These are phyloP conservation scores for Xanthoceras sorbifolium DNA, from an alignment of 345 rosid genomes.

Conservation along the genomic window DNA sequence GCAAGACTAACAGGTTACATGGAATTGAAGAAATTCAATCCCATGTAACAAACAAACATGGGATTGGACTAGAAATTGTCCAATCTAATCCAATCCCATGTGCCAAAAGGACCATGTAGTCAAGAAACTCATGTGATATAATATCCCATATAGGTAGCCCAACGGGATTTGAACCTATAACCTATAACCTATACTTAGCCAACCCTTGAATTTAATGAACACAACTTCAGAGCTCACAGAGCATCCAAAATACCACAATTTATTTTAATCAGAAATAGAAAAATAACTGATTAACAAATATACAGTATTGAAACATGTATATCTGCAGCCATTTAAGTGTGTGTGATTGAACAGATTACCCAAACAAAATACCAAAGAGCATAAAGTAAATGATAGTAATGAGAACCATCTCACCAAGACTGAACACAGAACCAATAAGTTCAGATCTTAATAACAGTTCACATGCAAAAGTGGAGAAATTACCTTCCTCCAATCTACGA, in stretches of 20 bases:
- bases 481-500: constrained; percentile 91
- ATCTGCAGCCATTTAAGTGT: neutral
- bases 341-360: neutral
- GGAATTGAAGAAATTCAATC: no score
- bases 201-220: neutral
- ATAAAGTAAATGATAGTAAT: neutral
- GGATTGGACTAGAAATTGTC: no score
- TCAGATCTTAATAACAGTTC: neutral
- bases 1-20: no score
- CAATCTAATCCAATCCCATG: no score
- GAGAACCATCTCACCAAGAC: no score
- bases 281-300: neutral
- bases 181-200: neutral
- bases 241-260: constrained; percentile 13
- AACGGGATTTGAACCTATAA: neutral
- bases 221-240: neutral
- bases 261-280: neutral
- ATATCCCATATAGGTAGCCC: neutral
- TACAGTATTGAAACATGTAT: neutral
- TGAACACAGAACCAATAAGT: neutral
- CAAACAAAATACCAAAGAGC: neutral
- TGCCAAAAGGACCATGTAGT: no score
- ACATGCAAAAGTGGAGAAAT: constrained; percentile 17
- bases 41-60: no score
- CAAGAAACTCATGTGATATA: neutral